Conservation (phyloP, 495 filamentous ascomycete genomes). For the Parathielavia appendiculata region DNA sequence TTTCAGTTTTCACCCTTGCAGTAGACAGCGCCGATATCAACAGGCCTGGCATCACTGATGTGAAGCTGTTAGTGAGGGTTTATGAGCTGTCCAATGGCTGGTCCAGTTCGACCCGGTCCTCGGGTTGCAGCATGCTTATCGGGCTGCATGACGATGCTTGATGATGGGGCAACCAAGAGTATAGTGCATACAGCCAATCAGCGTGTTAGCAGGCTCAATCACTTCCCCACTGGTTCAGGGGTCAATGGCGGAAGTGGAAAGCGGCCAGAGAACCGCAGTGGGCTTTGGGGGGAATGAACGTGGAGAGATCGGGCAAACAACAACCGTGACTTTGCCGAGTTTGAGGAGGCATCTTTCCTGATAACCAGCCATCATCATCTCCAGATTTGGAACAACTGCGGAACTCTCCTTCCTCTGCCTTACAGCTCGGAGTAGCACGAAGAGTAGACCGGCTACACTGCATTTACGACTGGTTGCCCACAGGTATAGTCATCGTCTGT, state of each 20-base stretch:
- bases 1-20: background rate
- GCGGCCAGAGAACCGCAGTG: conserved; percentile 12
- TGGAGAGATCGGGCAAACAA: conserved; percentile 7
- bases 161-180: conserved; percentile 4
- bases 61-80: background rate
- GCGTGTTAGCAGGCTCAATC: background rate
- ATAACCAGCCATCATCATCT: background rate
- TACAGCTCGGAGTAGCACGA: too few species aligned
- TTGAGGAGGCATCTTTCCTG: background rate
- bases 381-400: too few species aligned
- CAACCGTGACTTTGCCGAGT: background rate
- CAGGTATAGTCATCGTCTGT: too few species aligned
- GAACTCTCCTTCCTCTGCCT: too few species aligned
- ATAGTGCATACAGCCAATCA: conserved; percentile 18
- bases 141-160: background rate
- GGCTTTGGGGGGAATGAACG: conserved; percentile 14
- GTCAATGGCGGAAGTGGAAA: conserved; percentile 11
- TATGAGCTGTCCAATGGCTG: too few species aligned
- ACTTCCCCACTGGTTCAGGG: conserved; percentile 19
- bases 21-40: background rate
- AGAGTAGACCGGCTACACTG: too few species aligned
- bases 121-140: background rate
- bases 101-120: background rate
- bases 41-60: background rate
- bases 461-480: too few species aligned